These are phyloP conservation scores for Globisporangium solare DNA, from an alignment of 352 stramenopile species.

Conservation along the genomic window DNA sequence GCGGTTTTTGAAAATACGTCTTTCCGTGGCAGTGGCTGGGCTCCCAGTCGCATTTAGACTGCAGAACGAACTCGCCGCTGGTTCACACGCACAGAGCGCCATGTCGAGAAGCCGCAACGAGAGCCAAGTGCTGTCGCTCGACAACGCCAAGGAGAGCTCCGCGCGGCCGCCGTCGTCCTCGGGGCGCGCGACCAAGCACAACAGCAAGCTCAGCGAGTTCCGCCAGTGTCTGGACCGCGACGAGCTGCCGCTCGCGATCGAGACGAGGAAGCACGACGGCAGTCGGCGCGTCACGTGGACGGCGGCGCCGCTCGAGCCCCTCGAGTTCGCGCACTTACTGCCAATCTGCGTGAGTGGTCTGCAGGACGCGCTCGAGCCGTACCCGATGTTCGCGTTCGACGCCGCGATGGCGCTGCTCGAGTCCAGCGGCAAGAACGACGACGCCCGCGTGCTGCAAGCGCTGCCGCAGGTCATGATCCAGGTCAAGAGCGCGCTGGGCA, in stretches of 20 bases:
- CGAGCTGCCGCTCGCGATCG: conserved; percentile 57
- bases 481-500: conserved; percentile 59
- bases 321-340: conserved; percentile 64
- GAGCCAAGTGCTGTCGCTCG: conserved; percentile 53
- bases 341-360: conserved; percentile 70
- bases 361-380: conserved; percentile 72
- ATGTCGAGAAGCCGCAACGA: conserved; percentile 18
- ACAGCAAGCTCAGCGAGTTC: conserved; percentile 69
- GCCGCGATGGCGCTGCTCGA: conserved; percentile 63
- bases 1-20: too few relatives aligned
- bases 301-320: conserved; percentile 37
- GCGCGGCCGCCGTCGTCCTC: conserved; percentile 22
- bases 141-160: conserved; percentile 12
- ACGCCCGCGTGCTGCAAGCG: conserved; percentile 46
- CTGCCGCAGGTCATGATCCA: conserved; percentile 55
- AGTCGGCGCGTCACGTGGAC: conserved; percentile 56
- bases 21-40: too few relatives aligned
- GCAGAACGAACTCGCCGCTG: neutral
- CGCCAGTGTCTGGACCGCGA: conserved; percentile 63
- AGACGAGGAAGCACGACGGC: conserved; percentile 23
- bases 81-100: neutral
- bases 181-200: conserved; percentile 40
- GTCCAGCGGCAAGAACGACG: conserved; percentile 21
- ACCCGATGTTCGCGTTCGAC: conserved; percentile 66
- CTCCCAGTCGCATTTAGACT: neutral